These are phyloP conservation scores for Acanthamoeba triangularis DNA, from an alignment of 208 protist species.

Conservation along the genomic window DNA sequence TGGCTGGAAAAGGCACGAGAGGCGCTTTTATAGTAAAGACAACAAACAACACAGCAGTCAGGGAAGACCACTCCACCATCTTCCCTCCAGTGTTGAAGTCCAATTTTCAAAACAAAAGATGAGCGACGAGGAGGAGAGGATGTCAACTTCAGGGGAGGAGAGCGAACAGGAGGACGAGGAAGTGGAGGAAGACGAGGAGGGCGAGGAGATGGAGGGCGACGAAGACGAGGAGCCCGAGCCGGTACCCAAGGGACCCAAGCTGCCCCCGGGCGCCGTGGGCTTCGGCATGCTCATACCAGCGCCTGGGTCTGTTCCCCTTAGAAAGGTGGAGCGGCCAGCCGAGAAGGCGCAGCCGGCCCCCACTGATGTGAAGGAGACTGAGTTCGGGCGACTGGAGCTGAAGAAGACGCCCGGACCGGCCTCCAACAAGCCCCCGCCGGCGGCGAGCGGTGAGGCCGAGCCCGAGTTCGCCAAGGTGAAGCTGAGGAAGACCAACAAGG, in stretches of 20 bases:
- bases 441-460: not conserved
- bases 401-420: not conserved
- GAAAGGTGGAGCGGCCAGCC: not conserved
- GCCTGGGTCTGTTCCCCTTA: not conserved
- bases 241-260: not conserved
- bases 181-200: not conserved
- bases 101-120: too few relatives aligned
- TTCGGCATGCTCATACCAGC: not conserved
- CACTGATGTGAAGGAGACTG: not conserved
- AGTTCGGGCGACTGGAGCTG: not conserved
- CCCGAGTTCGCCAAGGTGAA: constrained; percentile 10
- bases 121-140: not conserved
- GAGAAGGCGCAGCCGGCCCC: not conserved
- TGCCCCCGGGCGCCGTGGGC: not conserved
- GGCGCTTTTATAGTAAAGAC: too few relatives aligned
- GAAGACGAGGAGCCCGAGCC: not conserved
- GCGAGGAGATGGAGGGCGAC: not conserved
- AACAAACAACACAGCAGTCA: too few relatives aligned
- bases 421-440: not conserved
- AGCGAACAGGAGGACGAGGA: not conserved
- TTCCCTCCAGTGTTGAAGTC: too few relatives aligned
- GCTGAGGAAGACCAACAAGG: not conserved
- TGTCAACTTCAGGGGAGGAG: not conserved
- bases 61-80: too few relatives aligned
- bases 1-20: too few relatives aligned